These are phyloP conservation scores for Tetracladium marchalianum DNA, from an alignment of 495 filamentous ascomycete species.

Conservation along the genomic window DNA sequence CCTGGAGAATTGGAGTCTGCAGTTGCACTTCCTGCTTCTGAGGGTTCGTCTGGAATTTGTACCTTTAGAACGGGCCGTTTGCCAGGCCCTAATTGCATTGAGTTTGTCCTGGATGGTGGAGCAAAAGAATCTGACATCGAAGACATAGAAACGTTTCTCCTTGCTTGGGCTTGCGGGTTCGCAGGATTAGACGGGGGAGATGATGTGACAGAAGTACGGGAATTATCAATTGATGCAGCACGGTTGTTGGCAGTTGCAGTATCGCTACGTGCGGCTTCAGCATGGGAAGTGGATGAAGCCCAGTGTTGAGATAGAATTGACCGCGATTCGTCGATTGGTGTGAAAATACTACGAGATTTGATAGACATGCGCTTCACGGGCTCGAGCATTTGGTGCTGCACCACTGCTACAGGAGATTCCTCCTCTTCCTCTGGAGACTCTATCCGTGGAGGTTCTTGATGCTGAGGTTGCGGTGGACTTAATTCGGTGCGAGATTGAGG, in stretches of 20 bases:
- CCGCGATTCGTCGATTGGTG: constrained; percentile 85
- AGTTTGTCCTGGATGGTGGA: constrained; percentile 72
- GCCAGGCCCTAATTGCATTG: constrained; percentile 41
- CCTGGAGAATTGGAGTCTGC: constrained; percentile 67
- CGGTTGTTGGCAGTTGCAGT: constrained; percentile 24
- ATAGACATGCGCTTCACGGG: constrained; percentile 65
- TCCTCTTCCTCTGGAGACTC: constrained; percentile 34
- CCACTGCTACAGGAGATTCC: constrained; percentile 23
- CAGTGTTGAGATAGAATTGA: constrained; percentile 84
- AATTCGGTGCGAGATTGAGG: constrained; percentile 20
- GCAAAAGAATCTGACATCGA: constrained; percentile 45
- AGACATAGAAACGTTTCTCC: constrained; percentile 40
- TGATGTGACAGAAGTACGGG: constrained; percentile 24
- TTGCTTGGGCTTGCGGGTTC: constrained; percentile 30
- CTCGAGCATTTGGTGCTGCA: constrained; percentile 35
- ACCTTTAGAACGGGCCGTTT: constrained; percentile 81
- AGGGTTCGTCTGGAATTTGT: constrained; percentile 82
- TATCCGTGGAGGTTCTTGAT: constrained; percentile 27
- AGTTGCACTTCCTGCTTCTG: constrained; percentile 57
- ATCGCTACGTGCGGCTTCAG: constrained; percentile 33
- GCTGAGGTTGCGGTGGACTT: constrained; percentile 24
- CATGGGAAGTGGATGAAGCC: constrained; percentile 40
- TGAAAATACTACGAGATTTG: constrained; percentile 90
- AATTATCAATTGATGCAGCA: constrained; percentile 55
- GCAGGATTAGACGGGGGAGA: constrained; percentile 25